Evolutionary conservation across 2,329 filamentous ascomycete genomes (phyloP).

Genomic region (Venturia aucupariae): DNA sequence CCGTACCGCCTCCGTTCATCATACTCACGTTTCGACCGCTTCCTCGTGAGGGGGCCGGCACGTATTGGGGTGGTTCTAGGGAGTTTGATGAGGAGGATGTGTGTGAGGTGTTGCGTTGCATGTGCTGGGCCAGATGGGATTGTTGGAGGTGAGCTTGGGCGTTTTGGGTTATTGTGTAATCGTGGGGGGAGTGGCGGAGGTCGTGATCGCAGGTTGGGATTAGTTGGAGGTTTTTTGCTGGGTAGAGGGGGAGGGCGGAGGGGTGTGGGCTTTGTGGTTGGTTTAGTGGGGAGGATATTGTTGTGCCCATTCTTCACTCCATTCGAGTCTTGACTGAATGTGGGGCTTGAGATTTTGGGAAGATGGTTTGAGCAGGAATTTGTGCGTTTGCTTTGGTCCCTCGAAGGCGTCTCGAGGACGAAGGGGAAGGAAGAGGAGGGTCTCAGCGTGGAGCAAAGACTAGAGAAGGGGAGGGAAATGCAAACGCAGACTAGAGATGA

Average conservation of each 20-base stretch:
- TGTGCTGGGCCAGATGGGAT: neutral
- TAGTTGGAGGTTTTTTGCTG: neutral
- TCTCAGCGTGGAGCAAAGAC: neutral
- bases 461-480: neutral
- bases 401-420: neutral
- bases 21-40: neutral
- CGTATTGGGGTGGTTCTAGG: neutral
- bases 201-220: slow-evolving; percentile 11
- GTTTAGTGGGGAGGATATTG: neutral
- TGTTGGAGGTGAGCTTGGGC: no score
- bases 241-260: neutral
- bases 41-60: neutral
- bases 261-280: neutral
- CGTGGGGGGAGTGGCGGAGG: neutral
- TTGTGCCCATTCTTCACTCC: neutral
- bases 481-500: neutral
- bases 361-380: neutral
- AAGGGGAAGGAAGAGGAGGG: neutral
- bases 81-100: neutral
- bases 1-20: neutral
- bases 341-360: neutral
- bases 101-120: neutral
- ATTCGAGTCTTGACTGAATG: no score
- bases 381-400: neutral
- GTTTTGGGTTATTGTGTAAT: neutral